Conservation (phyloP, 208 protist genomes). For the Crithidia sp. region DNA sequence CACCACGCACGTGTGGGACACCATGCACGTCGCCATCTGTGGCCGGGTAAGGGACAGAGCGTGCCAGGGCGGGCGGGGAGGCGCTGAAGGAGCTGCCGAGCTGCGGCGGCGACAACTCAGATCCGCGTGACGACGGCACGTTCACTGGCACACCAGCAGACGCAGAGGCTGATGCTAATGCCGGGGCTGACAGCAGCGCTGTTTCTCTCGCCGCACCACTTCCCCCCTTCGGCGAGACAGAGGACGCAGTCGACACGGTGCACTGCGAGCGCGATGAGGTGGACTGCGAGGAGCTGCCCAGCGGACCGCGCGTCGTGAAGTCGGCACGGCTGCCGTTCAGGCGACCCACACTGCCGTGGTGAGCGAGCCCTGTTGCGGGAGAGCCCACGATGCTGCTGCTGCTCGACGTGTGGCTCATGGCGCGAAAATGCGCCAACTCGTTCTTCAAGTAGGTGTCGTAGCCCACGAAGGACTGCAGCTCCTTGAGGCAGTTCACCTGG, state of each 20-base stretch:
- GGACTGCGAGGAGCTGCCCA: constrained; percentile 8
- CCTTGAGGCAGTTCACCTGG: constrained; percentile 40
- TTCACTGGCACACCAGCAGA: too few relatives aligned
- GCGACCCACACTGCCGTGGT: neutral
- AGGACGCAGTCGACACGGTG: constrained; percentile 10
- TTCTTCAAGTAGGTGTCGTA: constrained; percentile 38
- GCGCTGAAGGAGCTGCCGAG: neutral
- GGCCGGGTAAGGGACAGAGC: neutral
- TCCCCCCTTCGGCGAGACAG: neutral
- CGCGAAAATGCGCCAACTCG: constrained; percentile 23
- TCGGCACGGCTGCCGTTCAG: neutral
- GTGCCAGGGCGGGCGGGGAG: constrained; percentile 1
- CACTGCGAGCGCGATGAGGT: constrained; percentile 15
- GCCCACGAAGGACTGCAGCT: constrained; percentile 64
- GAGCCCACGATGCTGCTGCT: constrained; percentile 6
- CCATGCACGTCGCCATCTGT: neutral
- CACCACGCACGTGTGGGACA: too few relatives aligned
- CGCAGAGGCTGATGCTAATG: too few relatives aligned
- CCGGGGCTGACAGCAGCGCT: neutral
- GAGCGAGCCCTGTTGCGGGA: neutral
- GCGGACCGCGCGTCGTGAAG: neutral
- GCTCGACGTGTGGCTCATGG: constrained; percentile 3
- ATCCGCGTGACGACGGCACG: neutral
- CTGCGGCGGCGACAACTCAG: neutral
- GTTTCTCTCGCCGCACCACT: neutral